Evolutionary conservation across 2,329 filamentous ascomycete species (phyloP).

Genomic region (Xylaria sp.): DNA sequence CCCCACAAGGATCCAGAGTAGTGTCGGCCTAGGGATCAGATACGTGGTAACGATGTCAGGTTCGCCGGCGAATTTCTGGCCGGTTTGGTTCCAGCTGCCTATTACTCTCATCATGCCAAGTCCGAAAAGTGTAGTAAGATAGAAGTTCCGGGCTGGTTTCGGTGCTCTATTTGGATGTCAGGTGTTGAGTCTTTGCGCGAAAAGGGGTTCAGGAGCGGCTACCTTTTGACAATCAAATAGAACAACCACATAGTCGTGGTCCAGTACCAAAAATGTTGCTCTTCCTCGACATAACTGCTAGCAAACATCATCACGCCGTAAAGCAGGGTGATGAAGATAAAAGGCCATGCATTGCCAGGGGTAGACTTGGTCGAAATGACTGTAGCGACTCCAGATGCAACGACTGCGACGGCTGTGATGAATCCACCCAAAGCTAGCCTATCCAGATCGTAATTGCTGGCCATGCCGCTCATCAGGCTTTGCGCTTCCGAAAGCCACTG

Average conservation of each 20-base stretch:
- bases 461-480: slow-evolving; percentile 75
- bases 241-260: slow-evolving; percentile 64
- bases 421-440: slow-evolving; percentile 47
- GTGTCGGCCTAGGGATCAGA: slow-evolving; percentile 54
- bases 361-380: slow-evolving; percentile 30
- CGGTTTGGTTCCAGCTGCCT: slow-evolving; percentile 91
- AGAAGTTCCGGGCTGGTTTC: slow-evolving; percentile 26
- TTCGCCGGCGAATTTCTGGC: slow-evolving; percentile 90
- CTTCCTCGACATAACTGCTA: slow-evolving; percentile 95
- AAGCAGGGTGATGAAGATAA: slow-evolving; percentile 48
- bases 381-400: slow-evolving; percentile 19
- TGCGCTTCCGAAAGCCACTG: slow-evolving; percentile 70
- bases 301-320: slow-evolving; percentile 95
- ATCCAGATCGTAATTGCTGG: slow-evolving; percentile 81
- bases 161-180: slow-evolving; percentile 18
- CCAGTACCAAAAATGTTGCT: slow-evolving; percentile 99
- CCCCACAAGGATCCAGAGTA: slow-evolving; percentile 71
- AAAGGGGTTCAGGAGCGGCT: slow-evolving; percentile 5
- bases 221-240: slow-evolving; percentile 46
- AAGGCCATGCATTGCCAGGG: slow-evolving; percentile 35
- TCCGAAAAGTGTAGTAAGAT: slow-evolving; percentile 39
- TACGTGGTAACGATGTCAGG: slow-evolving; percentile 76
- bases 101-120: slow-evolving; percentile 60
- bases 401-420: slow-evolving; percentile 35
- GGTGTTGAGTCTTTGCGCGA: background rate